Conservation (phyloP, 2,329 filamentous ascomycete genomes). For the Hymenoscyphus infarciens region DNA sequence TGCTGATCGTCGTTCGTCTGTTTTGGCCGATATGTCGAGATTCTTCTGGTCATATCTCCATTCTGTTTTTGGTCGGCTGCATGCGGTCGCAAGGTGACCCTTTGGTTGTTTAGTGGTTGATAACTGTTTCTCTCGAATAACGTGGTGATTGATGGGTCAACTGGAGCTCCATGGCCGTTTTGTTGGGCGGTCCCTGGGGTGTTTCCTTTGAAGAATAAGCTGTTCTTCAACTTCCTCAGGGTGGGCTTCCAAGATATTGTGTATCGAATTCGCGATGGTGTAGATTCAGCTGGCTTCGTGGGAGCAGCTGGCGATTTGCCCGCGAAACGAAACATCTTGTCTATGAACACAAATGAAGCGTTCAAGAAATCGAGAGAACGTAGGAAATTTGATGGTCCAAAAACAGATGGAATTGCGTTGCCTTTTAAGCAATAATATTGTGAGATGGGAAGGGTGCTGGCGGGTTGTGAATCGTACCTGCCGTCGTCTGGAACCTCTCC, state of each 20-base stretch:
- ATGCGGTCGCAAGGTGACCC: background rate
- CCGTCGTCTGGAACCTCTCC: slow-evolving; percentile 1
- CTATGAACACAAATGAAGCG: background rate
- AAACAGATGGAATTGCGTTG: background rate
- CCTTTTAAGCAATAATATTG: background rate
- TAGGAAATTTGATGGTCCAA: background rate
- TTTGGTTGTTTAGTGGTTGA: slow-evolving; percentile 7
- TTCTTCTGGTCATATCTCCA: background rate
- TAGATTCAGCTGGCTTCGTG: background rate
- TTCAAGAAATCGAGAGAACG: background rate
- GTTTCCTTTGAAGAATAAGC: slow-evolving; percentile 14
- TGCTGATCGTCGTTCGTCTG: background rate
- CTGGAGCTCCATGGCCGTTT: background rate
- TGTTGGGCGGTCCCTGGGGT: background rate
- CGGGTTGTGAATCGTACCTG: slow-evolving; percentile 5
- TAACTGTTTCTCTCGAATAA: slow-evolving; percentile 3
- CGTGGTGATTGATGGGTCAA: background rate
- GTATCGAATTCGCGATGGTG: background rate
- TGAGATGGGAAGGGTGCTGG: background rate
- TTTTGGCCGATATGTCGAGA: background rate
- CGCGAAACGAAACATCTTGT: slow-evolving; percentile 13
- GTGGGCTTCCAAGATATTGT: slow-evolving; percentile 13
- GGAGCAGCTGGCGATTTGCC: slow-evolving; percentile 11
- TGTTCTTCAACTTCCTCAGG: slow-evolving; percentile 13
- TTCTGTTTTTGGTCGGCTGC: background rate